phyloP scores from a whole-genome alignment of 2,329 filamentous ascomycete genomes.

The Diaporthe nobilis region DNA sequence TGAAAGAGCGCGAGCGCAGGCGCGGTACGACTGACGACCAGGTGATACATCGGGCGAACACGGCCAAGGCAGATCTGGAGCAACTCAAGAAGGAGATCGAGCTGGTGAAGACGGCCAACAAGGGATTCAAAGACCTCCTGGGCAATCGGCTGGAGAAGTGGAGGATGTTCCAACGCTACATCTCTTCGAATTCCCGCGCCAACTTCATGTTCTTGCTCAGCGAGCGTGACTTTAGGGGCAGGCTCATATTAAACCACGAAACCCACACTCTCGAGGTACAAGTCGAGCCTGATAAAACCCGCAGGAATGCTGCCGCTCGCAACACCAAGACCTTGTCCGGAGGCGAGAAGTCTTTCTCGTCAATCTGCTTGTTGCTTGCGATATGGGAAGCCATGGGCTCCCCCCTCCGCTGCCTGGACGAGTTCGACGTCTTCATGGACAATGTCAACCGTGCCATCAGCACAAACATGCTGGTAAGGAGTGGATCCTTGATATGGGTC shows the following conservation, averaged over 20 bases:
- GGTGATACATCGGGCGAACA: slow-evolving; percentile 66
- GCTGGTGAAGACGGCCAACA: slow-evolving; percentile 58
- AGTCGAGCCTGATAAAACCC: slow-evolving; percentile 80
- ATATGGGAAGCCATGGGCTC: slow-evolving; percentile 99
- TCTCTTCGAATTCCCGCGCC: slow-evolving; percentile 86
- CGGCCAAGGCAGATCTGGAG: slow-evolving; percentile 56
- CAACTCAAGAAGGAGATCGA: slow-evolving; percentile 60
- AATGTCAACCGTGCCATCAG: slow-evolving; percentile 94
- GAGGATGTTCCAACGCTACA: slow-evolving; percentile 84
- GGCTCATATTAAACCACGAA: slow-evolving; percentile 82
- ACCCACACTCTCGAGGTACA: slow-evolving; percentile 82
- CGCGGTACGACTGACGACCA: slow-evolving; percentile 76
- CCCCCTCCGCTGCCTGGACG: slow-evolving; percentile 93
- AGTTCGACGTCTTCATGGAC: slow-evolving; percentile 99
- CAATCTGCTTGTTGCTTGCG: slow-evolving; percentile 90
- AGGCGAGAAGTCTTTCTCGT: slow-evolving; percentile 97
- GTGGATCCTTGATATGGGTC: background rate
- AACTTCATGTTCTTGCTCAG: slow-evolving; percentile 91
- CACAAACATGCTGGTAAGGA: slow-evolving; percentile 89
- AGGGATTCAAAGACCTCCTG: slow-evolving; percentile 71
- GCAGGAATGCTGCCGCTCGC: slow-evolving; percentile 77
- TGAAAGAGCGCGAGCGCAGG: slow-evolving; percentile 69
- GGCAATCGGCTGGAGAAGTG: slow-evolving; percentile 80
- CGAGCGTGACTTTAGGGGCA: slow-evolving; percentile 90
- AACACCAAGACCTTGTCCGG: slow-evolving; percentile 94